Percentiles rank a stretch among this genome's conserved stretches.
Evolutionary conservation across 768 basidiomycete species (phyloP).

Genomic region (Harrya chromipes): DNA sequence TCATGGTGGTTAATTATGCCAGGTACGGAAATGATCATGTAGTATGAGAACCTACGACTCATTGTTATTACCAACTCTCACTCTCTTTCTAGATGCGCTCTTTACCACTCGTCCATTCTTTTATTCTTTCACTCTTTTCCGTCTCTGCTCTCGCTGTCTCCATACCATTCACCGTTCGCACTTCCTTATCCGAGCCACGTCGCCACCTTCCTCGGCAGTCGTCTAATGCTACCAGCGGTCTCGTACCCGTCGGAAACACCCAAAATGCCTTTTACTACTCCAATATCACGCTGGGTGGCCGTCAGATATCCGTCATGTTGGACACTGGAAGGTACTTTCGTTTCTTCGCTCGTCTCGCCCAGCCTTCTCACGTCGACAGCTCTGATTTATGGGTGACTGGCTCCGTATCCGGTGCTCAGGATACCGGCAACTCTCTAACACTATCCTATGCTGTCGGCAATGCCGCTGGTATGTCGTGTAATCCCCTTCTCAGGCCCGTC

Average conservation of each 20-base stretch:
- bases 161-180: constrained; percentile 31
- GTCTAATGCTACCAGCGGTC: constrained; percentile 8
- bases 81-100: constrained; percentile 19
- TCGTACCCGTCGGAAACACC: constrained; percentile 55
- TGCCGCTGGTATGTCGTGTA: constrained; percentile 47
- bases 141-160: constrained; percentile 27
- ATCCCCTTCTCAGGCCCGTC: not conserved
- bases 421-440: constrained; percentile 54
- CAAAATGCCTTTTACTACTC: constrained; percentile 72
- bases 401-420: constrained; percentile 45
- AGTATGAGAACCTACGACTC: too few species aligned
- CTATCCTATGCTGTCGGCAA: constrained; percentile 69
- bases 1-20: too few species aligned
- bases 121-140: constrained; percentile 17
- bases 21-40: too few species aligned
- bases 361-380: constrained; percentile 34
- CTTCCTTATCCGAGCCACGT: not conserved
- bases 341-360: not conserved
- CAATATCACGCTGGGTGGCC: constrained; percentile 67
- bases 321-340: constrained; percentile 71
- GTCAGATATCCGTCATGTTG: constrained; percentile 55
- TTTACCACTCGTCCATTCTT: constrained; percentile 21
- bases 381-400: constrained; percentile 74
- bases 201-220: constrained; percentile 25
- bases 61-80: too few species aligned